Percentiles rank a stretch among this genome's conserved stretches.
Evolutionary conservation across 2,329 filamentous ascomycete species (phyloP).

Genomic region (Sphaerulina musiva): DNA sequence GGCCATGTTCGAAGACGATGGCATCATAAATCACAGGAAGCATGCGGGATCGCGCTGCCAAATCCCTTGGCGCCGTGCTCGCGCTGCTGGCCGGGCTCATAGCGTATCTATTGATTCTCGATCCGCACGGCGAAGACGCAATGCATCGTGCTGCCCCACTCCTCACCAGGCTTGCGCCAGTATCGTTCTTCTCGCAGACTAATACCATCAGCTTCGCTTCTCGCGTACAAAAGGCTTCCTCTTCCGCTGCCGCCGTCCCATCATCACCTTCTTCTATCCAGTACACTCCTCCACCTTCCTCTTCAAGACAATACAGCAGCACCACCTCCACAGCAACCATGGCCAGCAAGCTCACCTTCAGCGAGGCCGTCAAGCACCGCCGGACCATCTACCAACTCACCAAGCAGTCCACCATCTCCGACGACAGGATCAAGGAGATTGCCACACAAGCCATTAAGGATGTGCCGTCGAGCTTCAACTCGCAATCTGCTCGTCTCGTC

Average conservation of each 20-base stretch:
- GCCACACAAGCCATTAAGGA: constrained; percentile 55
- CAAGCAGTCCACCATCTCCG: constrained; percentile 62
- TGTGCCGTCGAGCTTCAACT: constrained; percentile 81
- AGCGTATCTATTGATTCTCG: constrained; percentile 1
- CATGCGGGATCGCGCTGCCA: background rate
- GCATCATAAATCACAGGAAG: background rate
- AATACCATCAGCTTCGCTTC: background rate
- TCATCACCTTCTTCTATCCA: background rate
- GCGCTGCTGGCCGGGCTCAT: constrained; percentile 2
- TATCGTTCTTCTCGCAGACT: background rate
- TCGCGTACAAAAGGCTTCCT: background rate
- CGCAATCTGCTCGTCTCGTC: constrained; percentile 70
- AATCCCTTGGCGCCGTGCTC: background rate
- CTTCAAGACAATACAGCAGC: constrained; percentile 1
- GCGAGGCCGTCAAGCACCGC: constrained; percentile 61
- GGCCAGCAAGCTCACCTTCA: constrained; percentile 42
- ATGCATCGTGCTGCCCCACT: constrained; percentile 11
- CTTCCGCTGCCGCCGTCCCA: background rate
- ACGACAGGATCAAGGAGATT: constrained; percentile 63
- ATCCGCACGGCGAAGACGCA: constrained; percentile 4
- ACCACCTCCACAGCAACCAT: constrained; percentile 29
- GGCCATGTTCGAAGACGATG: too few species aligned
- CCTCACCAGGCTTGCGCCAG: background rate
- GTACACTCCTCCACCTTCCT: background rate
- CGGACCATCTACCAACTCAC: constrained; percentile 48